phyloP scores from a whole-genome alignment of 1,139 yeast genomes.

The Taphrina sp. region DNA sequence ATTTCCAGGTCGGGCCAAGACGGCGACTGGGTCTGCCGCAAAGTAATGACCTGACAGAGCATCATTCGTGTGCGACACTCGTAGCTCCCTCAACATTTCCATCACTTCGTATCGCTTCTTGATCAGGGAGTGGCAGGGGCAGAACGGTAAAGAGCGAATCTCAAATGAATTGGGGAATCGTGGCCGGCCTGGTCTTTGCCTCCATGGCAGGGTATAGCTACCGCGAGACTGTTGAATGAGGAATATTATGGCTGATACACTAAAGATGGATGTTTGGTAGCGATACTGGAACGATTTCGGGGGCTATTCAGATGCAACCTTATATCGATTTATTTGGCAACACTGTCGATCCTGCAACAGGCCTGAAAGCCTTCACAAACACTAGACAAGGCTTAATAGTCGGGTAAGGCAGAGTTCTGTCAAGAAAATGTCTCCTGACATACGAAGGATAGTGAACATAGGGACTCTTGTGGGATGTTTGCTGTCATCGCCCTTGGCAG shows the following conservation, averaged over 20 bases:
- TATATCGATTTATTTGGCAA: neutral
- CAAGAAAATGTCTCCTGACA: too few relatives aligned
- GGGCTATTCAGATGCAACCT: neutral
- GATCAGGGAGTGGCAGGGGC: too few relatives aligned
- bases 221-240: too few relatives aligned
- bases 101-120: too few relatives aligned
- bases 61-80: too few relatives aligned
- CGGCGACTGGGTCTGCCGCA: too few relatives aligned
- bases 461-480: conserved; percentile 57
- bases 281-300: conserved; percentile 8
- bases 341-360: neutral
- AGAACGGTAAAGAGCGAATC: too few relatives aligned
- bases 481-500: conserved; percentile 53
- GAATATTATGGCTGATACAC: too few relatives aligned
- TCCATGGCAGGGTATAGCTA: conserved; percentile 3
- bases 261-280: conserved; percentile 10
- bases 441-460: conserved; percentile 55
- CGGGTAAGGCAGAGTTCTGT: too few relatives aligned
- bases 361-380: neutral
- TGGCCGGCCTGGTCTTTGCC: neutral
- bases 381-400: neutral
- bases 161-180: neutral
- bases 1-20: too few relatives aligned
- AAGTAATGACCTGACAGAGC: too few relatives aligned
- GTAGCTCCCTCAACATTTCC: too few relatives aligned